Base-by-base conservation (phyloP, 345 rosid species). In the Ceriops tagal region DNA sequence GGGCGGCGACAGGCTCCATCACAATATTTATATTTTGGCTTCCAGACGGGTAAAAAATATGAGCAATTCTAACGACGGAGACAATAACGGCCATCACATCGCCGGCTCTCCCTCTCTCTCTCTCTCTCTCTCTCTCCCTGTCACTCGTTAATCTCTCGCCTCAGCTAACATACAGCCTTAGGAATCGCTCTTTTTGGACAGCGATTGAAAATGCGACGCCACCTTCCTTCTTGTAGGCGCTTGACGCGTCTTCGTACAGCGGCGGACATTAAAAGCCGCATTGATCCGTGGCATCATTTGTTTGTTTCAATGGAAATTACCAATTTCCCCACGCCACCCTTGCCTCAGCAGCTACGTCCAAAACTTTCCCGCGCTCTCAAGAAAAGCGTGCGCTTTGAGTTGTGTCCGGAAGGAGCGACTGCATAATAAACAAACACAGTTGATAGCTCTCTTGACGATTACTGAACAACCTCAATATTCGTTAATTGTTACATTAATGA, bases 201-300 rank as follows among this genome's bases (percentile, higher is more conserved):
- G 21, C 78, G 72, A 70, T 21, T 58, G 2, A 15, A 21, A n/a
- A 1, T 1, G 1, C 1, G 67, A 67, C 81, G 67, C 78, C 78
- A 75, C 64, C 66, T 78, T 57, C 43, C 5, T 66, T 28, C 6
- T 5, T 0, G 26, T 70, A 37, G 61, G 11, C 7, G 53, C 53
- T 66, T 30, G 73, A 78, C 78, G 81, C 75, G 75, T 58, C 64
- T 15, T 8, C 21, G 2, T 21, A 1, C n/a, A 3, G 19, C 24
- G 4, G 27, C 39, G 3, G 37, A 19, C 39, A 32, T 20, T 6
- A 39, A 26, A 26, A 26, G 34, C 26, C 30, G 68, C 68, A 32
- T 26, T 57, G 58, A 58, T 27, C 20, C 13, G 56, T 56, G 62
- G 46, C 53, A 56, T 55, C 27, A 21, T 34, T 28, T 28, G 37